Conservation (phyloP, 2,329 filamentous ascomycete genomes). For the Talaromyces sp. region DNA sequence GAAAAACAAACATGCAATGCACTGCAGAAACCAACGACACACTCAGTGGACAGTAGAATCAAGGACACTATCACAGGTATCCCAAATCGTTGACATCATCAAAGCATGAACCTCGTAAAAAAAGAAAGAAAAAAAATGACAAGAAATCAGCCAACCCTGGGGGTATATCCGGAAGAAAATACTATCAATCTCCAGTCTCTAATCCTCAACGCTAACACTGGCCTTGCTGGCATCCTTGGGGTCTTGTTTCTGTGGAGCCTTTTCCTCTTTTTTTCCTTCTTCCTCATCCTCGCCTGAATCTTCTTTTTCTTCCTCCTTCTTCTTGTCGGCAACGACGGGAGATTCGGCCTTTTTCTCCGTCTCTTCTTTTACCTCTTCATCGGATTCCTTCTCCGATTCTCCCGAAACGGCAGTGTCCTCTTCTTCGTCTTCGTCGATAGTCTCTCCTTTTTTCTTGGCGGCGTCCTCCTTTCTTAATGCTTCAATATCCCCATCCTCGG, state of each 20-base stretch:
- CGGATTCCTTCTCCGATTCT: conserved; percentile 13
- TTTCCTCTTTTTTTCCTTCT: not conserved
- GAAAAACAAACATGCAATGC: not conserved
- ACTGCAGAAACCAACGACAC: not conserved
- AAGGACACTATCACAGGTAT: conserved; percentile 6
- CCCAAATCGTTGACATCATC: conserved; percentile 1
- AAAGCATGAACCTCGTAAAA: not conserved
- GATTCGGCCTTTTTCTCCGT: conserved; percentile 1
- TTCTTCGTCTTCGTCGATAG: conserved; percentile 13
- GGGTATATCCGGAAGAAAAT: not conserved
- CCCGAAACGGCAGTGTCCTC: conserved; percentile 20
- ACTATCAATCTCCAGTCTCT: not conserved
- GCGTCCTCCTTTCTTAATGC: conserved; percentile 25
- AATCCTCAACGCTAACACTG: conserved; percentile 21
- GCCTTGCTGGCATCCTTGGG: conserved; percentile 19
- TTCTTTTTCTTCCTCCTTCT: not conserved
- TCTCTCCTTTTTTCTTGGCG: conserved; percentile 16
- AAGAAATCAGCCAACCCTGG: not conserved
- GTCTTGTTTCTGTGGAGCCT: conserved; percentile 16
- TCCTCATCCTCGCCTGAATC: not conserved
- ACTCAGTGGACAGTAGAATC: not conserved
- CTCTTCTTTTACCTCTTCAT: conserved; percentile 11
- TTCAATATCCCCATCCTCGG: conserved; percentile 20
- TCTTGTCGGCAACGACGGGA: not conserved
- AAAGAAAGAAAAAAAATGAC: not conserved